A percentile compares a stretch with the other conserved stretches of the same genome.
phyloP scores from a whole-genome alignment of 1,139 yeast species.

The Magnusiomyces suaveolens region DNA sequence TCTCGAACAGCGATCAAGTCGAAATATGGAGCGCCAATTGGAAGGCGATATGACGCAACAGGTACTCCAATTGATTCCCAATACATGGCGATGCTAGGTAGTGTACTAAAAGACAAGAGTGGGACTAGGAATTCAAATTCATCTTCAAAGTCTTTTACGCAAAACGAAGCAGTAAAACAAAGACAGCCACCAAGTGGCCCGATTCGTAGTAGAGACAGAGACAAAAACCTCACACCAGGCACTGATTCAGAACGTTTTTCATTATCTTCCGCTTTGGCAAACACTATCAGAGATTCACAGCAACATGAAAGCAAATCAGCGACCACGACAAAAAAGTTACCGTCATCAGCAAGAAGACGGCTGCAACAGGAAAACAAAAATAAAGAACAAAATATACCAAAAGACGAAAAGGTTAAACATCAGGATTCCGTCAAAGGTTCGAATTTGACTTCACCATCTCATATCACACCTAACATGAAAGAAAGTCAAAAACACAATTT shows the following conservation, averaged over 20 bases:
- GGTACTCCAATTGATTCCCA: conserved; percentile 12
- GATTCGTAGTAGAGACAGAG: neutral
- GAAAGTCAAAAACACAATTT: too few relatives aligned
- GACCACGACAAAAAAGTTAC: neutral
- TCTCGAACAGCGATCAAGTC: conserved; percentile 3
- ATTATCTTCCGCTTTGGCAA: neutral
- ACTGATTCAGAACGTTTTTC: neutral
- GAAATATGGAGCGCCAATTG: conserved; percentile 13
- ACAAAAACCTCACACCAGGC: neutral
- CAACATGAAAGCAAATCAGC: neutral
- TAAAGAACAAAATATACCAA: neutral
- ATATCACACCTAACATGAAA: too few relatives aligned
- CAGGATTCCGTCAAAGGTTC: too few relatives aligned
- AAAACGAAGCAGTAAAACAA: neutral
- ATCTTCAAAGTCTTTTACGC: neutral
- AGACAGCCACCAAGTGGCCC: neutral
- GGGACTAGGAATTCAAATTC: neutral
- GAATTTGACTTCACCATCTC: too few relatives aligned
- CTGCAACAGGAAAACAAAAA: neutral
- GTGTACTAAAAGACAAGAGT: neutral
- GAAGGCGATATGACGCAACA: conserved; percentile 11
- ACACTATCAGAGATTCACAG: neutral
- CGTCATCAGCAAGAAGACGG: conserved; percentile 1
- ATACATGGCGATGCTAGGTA: conserved; percentile 4
- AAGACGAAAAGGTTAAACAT: neutral